These are phyloP conservation scores for Pyracantha coccinea DNA, from an alignment of 331 rosid genomes.

Conservation along the genomic window DNA sequence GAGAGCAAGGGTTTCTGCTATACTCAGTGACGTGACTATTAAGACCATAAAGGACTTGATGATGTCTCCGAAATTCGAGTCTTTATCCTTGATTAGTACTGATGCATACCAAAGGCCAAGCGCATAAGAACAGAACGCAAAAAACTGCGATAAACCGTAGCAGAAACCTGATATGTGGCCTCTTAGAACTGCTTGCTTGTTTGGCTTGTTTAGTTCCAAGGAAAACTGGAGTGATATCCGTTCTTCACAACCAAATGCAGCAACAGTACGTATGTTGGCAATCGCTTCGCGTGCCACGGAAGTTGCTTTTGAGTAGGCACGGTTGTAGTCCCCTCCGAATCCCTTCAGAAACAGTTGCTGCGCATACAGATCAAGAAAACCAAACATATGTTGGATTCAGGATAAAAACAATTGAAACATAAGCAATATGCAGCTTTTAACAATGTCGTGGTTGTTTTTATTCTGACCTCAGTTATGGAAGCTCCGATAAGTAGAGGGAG, in stretches of 20 bases:
- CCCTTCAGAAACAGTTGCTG: constrained; percentile 92
- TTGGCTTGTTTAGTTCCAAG: constrained; percentile 57
- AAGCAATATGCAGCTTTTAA: neutral
- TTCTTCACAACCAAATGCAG: constrained; percentile 83
- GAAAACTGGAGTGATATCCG: constrained; percentile 49
- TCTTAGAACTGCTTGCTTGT: constrained; percentile 54
- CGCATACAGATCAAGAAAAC: neutral
- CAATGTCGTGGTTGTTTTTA: neutral
- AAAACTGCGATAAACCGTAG: constrained; percentile 63
- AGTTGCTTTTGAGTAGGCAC: constrained; percentile 58
- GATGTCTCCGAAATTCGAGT: constrained; percentile 64
- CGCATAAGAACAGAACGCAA: constrained; percentile 74
- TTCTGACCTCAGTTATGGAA: constrained; percentile 65
- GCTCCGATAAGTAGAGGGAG: constrained; percentile 80
- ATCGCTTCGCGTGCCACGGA: constrained; percentile 69
- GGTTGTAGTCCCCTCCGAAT: constrained; percentile 66
- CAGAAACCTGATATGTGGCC: constrained; percentile 81
- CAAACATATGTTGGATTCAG: neutral
- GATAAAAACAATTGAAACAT: neutral
- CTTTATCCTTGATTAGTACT: constrained; percentile 47
- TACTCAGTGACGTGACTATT: constrained; percentile 58
- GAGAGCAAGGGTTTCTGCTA: constrained; percentile 83
- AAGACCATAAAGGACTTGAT: constrained; percentile 79
- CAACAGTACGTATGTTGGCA: constrained; percentile 63
- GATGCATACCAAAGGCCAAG: constrained; percentile 92